Evolutionary conservation across 305 asterid species (phyloP).

Genomic region (Ruellia speciosa): DNA sequence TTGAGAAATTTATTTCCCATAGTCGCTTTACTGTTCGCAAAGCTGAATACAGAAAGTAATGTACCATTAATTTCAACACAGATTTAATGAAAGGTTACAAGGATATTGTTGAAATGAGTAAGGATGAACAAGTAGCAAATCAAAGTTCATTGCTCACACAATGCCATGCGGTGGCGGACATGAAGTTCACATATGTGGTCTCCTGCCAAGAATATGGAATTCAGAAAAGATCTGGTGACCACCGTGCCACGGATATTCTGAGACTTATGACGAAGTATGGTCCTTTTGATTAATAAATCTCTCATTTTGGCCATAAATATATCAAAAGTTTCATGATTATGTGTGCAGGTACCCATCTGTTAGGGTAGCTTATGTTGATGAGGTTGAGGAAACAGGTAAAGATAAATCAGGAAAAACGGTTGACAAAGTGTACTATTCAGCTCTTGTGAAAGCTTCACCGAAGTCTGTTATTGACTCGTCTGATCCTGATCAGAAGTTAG

Average conservation of each 20-base stretch:
- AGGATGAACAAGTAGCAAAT: conserved; percentile 53
- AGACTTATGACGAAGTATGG: conserved; percentile 86
- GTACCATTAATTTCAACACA: conserved; percentile 37
- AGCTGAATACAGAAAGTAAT: conserved; percentile 12
- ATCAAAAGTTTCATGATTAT: conserved; percentile 21
- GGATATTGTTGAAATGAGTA: conserved; percentile 61
- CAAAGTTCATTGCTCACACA: conserved; percentile 71
- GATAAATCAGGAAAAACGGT: conserved; percentile 53
- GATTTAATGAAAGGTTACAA: conserved; percentile 94
- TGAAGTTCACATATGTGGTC: conserved; percentile 93
- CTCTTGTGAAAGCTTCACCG: conserved; percentile 89
- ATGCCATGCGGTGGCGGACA: conserved; percentile 91
- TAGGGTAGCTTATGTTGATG: conserved; percentile 94
- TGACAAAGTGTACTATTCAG: conserved; percentile 86
- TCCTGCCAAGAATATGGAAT: conserved; percentile 89
- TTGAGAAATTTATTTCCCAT: conserved; percentile 19
- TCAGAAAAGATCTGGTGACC: conserved; percentile 86
- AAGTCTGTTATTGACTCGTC: conserved; percentile 77
- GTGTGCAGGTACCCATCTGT: conserved; percentile 84
- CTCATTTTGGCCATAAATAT: conserved; percentile 19
- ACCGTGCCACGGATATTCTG: conserved; percentile 73
- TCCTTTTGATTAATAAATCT: conserved; percentile 10
- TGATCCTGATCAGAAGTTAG: conserved; percentile 82
- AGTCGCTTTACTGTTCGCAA: conserved; percentile 11
- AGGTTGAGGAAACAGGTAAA: conserved; percentile 67